Evolutionary conservation across 2,329 filamentous ascomycete species (phyloP).

Genomic region (Didymella exigua): DNA sequence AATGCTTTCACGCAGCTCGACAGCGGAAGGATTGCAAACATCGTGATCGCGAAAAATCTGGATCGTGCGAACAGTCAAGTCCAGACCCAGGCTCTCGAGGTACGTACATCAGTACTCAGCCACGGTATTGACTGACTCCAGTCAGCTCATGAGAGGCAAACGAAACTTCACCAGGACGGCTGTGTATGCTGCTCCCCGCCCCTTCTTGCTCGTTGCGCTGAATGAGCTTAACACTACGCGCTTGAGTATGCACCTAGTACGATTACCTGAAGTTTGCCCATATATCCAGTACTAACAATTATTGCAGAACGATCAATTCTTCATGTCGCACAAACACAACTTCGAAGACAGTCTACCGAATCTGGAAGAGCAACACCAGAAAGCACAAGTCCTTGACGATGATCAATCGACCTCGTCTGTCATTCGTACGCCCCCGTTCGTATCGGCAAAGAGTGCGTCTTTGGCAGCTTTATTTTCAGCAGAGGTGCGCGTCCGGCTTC

Average conservation of each 20-base stretch:
- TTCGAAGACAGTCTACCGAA: constrained; percentile 74
- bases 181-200: constrained; percentile 74
- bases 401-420: constrained; percentile 46
- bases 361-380: constrained; percentile 63
- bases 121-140: constrained; percentile 10
- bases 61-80: constrained; percentile 74
- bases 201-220: constrained; percentile 82
- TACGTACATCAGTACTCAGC: constrained; percentile 26
- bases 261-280: constrained; percentile 47
- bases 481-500: constrained; percentile 46
- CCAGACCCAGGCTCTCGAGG: constrained; percentile 77
- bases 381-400: constrained; percentile 31
- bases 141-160: constrained; percentile 77
- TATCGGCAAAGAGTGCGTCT: constrained; percentile 19
- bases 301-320: constrained; percentile 82
- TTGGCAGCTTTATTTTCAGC: constrained; percentile 49
- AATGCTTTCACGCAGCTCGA: constrained; percentile 49
- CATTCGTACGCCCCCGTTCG: constrained; percentile 38
- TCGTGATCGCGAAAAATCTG: constrained; percentile 82
- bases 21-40: constrained; percentile 71
- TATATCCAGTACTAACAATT: constrained; percentile 9
- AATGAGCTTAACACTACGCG: constrained; percentile 52
- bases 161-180: constrained; percentile 77
- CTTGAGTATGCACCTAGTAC: constrained; percentile 52
- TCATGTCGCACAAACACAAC: constrained; percentile 85